phyloP scores from a whole-genome alignment of 192 early-diverging fungal genomes.

The Radiomyces spectabilis region DNA sequence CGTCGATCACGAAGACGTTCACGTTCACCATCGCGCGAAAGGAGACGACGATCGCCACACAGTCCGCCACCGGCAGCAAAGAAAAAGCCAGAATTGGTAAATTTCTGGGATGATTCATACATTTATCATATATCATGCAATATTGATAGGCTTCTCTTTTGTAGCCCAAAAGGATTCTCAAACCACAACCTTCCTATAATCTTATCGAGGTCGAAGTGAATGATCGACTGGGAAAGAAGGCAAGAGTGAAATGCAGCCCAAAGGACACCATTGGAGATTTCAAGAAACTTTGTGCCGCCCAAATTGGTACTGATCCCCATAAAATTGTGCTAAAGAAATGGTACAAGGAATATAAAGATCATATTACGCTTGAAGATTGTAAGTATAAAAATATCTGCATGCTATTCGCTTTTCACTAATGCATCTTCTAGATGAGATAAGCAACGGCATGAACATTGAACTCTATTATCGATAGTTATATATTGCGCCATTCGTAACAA shows the following conservation, averaged over 20 bases:
- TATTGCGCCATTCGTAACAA: too few species aligned
- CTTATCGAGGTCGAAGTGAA: conserved; percentile 72
- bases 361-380: conserved; percentile 85
- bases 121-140: background rate
- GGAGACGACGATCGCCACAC: background rate
- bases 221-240: conserved; percentile 88
- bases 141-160: background rate
- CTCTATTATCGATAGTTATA: conserved; percentile 66
- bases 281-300: conserved; percentile 81
- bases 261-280: conserved; percentile 80
- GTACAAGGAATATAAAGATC: conserved; percentile 80
- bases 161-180: background rate
- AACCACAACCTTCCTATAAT: conserved; percentile 3
- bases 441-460: conserved; percentile 86
- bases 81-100: background rate
- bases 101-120: background rate
- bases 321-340: conserved; percentile 91
- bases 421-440: conserved; percentile 57
- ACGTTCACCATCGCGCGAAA: background rate
- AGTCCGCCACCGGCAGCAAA: conserved; percentile 6
- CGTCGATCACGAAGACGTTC: background rate
- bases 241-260: conserved; percentile 70
- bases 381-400: conserved; percentile 17
- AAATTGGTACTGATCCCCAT: conserved; percentile 80
- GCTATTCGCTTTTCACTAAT: background rate